Evolutionary conservation across 2,329 filamentous ascomycete genomes (phyloP), one percentile per base, ranked within the genome.

Genomic region (Penicillium sp.): DNA sequence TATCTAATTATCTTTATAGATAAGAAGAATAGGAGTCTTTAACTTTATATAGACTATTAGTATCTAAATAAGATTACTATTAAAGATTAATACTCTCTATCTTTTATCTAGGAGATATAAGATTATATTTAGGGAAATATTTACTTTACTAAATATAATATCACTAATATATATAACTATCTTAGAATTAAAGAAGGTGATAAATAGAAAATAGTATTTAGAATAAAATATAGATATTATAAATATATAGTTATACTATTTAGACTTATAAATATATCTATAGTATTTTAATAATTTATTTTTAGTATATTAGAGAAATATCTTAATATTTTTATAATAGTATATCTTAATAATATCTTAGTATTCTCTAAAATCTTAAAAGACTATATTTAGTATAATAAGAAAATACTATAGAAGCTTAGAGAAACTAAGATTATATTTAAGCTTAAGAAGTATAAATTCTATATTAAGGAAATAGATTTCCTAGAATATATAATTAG

Each of bases 141-240:
- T n/a, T n/a, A n/a, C n/a, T n/a, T n/a, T n/a, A n/a, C n/a, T n/a
- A n/a, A n/a, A n/a, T 39, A 46, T 20, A 29, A 51, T 36, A 51
- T 51, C n/a, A 39, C 7, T 13, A 32, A 51, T 24, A 34, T 20
- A 15, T 51, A 46, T 42, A 39, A 51, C 13, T 13, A 17, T 2
- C 7, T 51, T 12, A n/a, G 15, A 15, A 51, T 51, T 23, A 51
- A 46, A 20, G 5, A 15, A 32, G n/a, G 9, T 12, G 2, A 51
- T 46, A 46, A 51, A 21, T 51, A 51, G 21, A 46, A 51, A 36
- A 46, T 15, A 18, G 23, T 26, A 13, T 51, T 51, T 18, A n/a
- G 18, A n/a, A 51, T 26, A 21, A 30, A 45, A n/a, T 45, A 45
- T 30, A 41, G 27, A 17, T 27, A 51, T 18, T 51, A 17, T 33